Conservation (phyloP, 352 stramenopile species). For the Pythium volutum region DNA sequence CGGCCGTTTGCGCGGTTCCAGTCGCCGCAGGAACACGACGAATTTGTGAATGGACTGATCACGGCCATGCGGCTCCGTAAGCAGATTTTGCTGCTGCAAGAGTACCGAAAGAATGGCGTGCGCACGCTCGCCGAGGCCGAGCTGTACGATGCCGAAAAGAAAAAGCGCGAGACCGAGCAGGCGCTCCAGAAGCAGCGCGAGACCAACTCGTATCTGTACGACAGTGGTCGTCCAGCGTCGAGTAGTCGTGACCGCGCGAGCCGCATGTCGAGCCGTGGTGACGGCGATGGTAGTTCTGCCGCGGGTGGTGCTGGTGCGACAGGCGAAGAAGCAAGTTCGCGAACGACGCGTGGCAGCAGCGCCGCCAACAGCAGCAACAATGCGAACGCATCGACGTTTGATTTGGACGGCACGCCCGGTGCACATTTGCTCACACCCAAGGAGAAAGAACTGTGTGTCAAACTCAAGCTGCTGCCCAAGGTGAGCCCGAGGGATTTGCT, state of each 20-base stretch:
- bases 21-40: slow-evolving; percentile 90
- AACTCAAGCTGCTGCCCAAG: slow-evolving; percentile 89
- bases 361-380: slow-evolving; percentile 10
- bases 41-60: slow-evolving; percentile 91
- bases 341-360: slow-evolving; percentile 27
- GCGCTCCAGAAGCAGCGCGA: slow-evolving; percentile 87
- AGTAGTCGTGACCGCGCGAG: slow-evolving; percentile 63
- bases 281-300: slow-evolving; percentile 7
- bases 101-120: slow-evolving; percentile 95
- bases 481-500: slow-evolving; percentile 33
- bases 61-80: slow-evolving; percentile 91
- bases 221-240: slow-evolving; percentile 53
- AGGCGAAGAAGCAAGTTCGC: slow-evolving; percentile 29
- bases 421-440: slow-evolving; percentile 88
- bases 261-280: slow-evolving; percentile 62
- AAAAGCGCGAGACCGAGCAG: slow-evolving; percentile 91
- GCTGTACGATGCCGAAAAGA: slow-evolving; percentile 94
- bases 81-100: slow-evolving; percentile 95
- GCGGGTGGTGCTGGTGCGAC: slow-evolving; percentile 4
- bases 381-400: slow-evolving; percentile 47
- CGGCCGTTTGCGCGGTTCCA: slow-evolving; percentile 96
- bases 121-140: slow-evolving; percentile 93
- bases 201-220: slow-evolving; percentile 83
- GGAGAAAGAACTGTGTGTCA: slow-evolving; percentile 88
- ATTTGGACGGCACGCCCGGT: slow-evolving; percentile 78